Conservation (phyloP, 225 moss, liverwort and hornwort species). For the Lunularia cruciata region DNA sequence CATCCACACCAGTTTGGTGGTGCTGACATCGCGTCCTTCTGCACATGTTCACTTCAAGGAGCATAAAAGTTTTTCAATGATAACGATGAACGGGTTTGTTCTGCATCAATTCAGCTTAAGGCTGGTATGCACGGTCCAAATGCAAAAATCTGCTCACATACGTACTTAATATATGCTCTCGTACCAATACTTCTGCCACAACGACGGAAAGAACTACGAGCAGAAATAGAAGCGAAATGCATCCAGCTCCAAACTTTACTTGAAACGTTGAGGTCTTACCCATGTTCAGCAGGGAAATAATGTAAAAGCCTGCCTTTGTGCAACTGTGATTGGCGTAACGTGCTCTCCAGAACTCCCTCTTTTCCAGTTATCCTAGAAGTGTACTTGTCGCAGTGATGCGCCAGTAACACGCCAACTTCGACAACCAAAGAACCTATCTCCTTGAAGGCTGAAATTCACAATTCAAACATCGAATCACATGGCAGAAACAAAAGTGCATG, state of each 20-base stretch:
- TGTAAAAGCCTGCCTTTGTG: slow-evolving; percentile 95
- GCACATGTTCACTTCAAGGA: slow-evolving; percentile 13
- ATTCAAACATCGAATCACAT: background rate
- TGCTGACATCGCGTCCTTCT: slow-evolving; percentile 42
- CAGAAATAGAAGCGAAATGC: too few relatives aligned
- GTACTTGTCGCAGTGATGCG: slow-evolving; percentile 87
- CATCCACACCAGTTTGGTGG: slow-evolving; percentile 96
- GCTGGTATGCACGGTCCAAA: too few relatives aligned
- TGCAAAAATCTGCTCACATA: too few relatives aligned
- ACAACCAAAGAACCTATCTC: slow-evolving; percentile 75
- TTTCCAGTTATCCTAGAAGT: background rate
- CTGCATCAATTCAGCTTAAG: too few relatives aligned
- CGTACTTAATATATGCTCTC: too few relatives aligned
- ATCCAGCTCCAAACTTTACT: background rate
- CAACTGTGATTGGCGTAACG: slow-evolving; percentile 66
- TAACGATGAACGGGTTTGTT: too few relatives aligned
- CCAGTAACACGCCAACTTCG: slow-evolving; percentile 76
- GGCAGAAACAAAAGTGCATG: too few relatives aligned
- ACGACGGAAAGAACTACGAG: too few relatives aligned
- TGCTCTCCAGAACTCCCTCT: slow-evolving; percentile 39
- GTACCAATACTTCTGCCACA: too few relatives aligned
- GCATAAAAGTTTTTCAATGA: too few relatives aligned
- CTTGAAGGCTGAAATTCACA: slow-evolving; percentile 68
- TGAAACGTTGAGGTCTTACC: slow-evolving; percentile 1
- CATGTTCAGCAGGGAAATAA: slow-evolving; percentile 60